Percentiles rank a stretch among this genome's conserved stretches.
These are phyloP conservation scores for Tricladium varicosporioides DNA, from an alignment of 2,329 filamentous ascomycete species.

Conservation along the genomic window DNA sequence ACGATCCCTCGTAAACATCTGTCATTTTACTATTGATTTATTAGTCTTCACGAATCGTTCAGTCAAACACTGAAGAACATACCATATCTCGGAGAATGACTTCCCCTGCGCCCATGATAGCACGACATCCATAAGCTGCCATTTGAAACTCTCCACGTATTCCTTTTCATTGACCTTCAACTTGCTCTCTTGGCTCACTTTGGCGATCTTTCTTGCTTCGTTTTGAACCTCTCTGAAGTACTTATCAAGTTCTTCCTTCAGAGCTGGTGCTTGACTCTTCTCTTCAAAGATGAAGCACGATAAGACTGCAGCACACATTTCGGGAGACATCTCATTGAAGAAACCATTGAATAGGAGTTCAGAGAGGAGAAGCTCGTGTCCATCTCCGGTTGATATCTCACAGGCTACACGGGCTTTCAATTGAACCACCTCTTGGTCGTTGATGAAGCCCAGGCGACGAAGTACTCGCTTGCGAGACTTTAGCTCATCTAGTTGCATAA, in stretches of 20 bases:
- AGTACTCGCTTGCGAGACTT: constrained; percentile 95
- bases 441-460: constrained; percentile 91
- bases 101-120: constrained; percentile 87
- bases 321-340: constrained; percentile 92
- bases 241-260: constrained; percentile 83
- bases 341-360: constrained; percentile 96
- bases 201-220: constrained; percentile 84
- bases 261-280: constrained; percentile 74
- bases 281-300: constrained; percentile 98
- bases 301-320: constrained; percentile 80
- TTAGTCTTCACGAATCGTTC: constrained; percentile 18
- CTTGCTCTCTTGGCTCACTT: constrained; percentile 93
- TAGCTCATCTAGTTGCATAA: constrained; percentile 92
- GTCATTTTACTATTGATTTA: constrained; percentile 81
- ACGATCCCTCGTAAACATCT: constrained; percentile 92
- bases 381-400: constrained; percentile 80
- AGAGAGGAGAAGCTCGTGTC: constrained; percentile 88
- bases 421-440: constrained; percentile 92
- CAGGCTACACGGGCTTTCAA: constrained; percentile 96
- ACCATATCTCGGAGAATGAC: constrained; percentile 94
- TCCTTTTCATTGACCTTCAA: constrained; percentile 92
- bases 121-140: constrained; percentile 96
- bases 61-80: constrained; percentile 42
- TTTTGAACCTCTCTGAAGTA: constrained; percentile 83
- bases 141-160: constrained; percentile 86